phyloP scores from a whole-genome alignment of 2,329 filamentous ascomycete genomes.

The Diaporthe amygdali region DNA sequence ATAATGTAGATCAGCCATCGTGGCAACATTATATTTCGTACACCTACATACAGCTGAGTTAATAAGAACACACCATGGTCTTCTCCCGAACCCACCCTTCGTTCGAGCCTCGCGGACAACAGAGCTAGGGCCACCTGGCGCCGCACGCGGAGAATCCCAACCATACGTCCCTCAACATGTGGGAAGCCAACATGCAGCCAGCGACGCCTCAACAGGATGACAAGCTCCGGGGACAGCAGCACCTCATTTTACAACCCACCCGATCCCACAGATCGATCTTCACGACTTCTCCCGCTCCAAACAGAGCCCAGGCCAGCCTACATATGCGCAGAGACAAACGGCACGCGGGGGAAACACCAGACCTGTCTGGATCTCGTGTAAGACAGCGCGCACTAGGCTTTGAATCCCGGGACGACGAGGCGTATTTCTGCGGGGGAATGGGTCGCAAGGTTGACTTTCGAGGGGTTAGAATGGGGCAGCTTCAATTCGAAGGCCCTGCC shows the following conservation, averaged over 20 bases:
- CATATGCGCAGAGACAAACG: background rate
- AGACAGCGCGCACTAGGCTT: background rate
- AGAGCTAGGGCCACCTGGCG: background rate
- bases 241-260: background rate
- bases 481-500: no score
- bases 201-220: background rate
- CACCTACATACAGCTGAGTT: background rate
- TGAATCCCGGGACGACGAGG: background rate
- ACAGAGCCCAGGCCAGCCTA: background rate
- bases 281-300: background rate
- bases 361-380: background rate
- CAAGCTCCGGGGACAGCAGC: background rate
- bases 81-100: no score
- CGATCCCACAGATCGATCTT: background rate
- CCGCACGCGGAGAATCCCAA: background rate
- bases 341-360: background rate
- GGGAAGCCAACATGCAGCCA: background rate
- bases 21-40: background rate
- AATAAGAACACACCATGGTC: background rate
- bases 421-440: background rate
- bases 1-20: background rate
- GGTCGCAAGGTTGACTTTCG: background rate
- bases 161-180: background rate
- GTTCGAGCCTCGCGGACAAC: background rate
- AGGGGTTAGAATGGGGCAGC: no score